phyloP scores from a whole-genome alignment of 495 filamentous ascomycete species.

The Aspergillus funiculosus region DNA sequence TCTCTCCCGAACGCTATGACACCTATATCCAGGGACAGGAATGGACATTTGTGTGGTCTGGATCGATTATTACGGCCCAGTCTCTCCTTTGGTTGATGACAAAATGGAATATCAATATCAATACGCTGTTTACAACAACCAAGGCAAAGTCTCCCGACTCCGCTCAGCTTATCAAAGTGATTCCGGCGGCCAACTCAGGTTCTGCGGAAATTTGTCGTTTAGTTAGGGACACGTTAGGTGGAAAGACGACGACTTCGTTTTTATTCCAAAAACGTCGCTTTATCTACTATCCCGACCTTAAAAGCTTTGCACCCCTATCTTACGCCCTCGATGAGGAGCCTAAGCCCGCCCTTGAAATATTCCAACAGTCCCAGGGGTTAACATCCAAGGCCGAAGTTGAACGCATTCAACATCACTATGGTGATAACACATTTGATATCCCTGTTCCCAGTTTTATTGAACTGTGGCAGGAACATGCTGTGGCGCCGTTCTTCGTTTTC shows the following conservation, averaged over 20 bases:
- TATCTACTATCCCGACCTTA: slow-evolving; percentile 65
- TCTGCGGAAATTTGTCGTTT: slow-evolving; percentile 81
- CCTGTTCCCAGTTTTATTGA: slow-evolving; percentile 93
- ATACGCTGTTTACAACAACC: slow-evolving; percentile 73
- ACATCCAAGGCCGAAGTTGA: slow-evolving; percentile 64
- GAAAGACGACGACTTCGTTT: slow-evolving; percentile 75
- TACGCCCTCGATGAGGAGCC: slow-evolving; percentile 84
- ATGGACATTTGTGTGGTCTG: slow-evolving; percentile 95
- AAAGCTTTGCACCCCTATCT: slow-evolving; percentile 69
- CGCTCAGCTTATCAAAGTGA: slow-evolving; percentile 88
- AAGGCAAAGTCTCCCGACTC: slow-evolving; percentile 63
- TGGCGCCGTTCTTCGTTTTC: slow-evolving; percentile 99
- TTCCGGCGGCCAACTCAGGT: slow-evolving; percentile 85
- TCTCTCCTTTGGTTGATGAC: slow-evolving; percentile 91
- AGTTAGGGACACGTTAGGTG: slow-evolving; percentile 62
- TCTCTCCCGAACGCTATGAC: slow-evolving; percentile 76
- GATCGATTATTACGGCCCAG: slow-evolving; percentile 80
- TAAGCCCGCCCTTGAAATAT: slow-evolving; percentile 64
- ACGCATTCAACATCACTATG: slow-evolving; percentile 83
- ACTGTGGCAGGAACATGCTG: slow-evolving; percentile 96
- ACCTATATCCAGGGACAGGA: slow-evolving; percentile 81
- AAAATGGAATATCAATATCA: slow-evolving; percentile 90
- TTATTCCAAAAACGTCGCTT: slow-evolving; percentile 98
- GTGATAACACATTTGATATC: slow-evolving; percentile 95
- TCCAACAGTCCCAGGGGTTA: slow-evolving; percentile 75